Evolutionary conservation across 2,329 filamentous ascomycete genomes (phyloP), one percentile per base, ranked within the genome.

Genomic region (Tothia fuscella): DNA sequence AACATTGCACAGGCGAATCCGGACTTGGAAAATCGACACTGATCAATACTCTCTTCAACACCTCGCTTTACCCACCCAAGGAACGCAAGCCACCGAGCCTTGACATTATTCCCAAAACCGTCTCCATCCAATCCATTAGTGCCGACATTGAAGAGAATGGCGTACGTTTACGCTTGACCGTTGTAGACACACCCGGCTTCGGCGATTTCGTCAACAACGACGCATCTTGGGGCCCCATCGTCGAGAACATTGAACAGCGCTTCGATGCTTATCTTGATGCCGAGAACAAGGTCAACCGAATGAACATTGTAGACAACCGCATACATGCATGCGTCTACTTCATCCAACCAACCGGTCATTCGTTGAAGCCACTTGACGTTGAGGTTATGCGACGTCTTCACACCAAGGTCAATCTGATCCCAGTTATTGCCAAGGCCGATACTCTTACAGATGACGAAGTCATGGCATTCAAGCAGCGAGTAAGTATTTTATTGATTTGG

Each of bases 141-240:
- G 67, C 67, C 47, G 67, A 71, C 46, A 98, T 98, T 52, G 91
- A 98, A 68, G 91, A 98, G 71, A 94, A 94, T 50, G 91, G 91
- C 50, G 91, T 98, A 46, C 88, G 91, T 59, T 80, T 98, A 50
- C 85, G 91, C 46, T 67, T 98, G 62, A 98, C 89, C 10, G 91
- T 98, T 41, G 91, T 98, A 50, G 91, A 98, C 54, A 98, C 91
- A 7, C 91, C 91, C 32, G 91, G 91, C 49, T 98, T 98, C 55
- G 91, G 91, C 57, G 91, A 98, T 68, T 98, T 96, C 59, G 91
- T 98, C 60, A 98, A 98, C 81, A 98, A 98, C 61, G 91, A 96
- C 57, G 91, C 96, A 67, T 98, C 91, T 21, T 98, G 91, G 91
- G 80, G 91, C 58, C 91, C 91, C 44, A 98, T 98, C 66, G 82